Evolutionary conservation across 2,329 filamentous ascomycete genomes (phyloP), one percentile per base, ranked within the genome.

Genomic region (Amauroascus niger): DNA sequence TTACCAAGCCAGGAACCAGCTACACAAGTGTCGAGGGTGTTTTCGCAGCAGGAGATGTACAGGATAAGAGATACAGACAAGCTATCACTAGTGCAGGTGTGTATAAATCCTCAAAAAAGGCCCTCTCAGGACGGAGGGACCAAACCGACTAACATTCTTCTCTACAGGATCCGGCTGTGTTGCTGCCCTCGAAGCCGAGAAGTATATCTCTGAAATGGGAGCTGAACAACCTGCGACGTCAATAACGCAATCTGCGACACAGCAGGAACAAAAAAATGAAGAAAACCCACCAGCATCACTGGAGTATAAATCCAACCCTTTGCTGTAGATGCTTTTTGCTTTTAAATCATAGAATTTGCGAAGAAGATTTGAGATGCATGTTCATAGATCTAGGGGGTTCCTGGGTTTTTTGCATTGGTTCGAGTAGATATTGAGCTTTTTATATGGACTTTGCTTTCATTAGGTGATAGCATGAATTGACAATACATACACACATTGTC

Each of bases 41-140:
- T 18, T 98, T 96, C 67, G 93, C 93, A 35, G 93, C 91, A 8
- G 93, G 93, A 59, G 93, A 98, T 68, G 94, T 98, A 8, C 93
- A 98, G 76, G 94, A 98, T 70, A 98, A 97, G 84, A 83, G 85
- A 67, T 98, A 98, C 72, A 82, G 93, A 69, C 93, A 98, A 76
- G 93, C 93, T 45, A 94, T 98, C 61, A 98, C 93, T 60, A 96
- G 90, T 74, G 93, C 93, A 63, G 91, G 88, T 89, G 76, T 68
- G 84, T 80, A 61, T 9, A 20, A 6, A 26, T 35, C 33, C 20
- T 48, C 43, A 37, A 37, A 7, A 16, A 16, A n/a, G n/a, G n/a
- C n/a, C n/a, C n/a, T n/a, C n/a, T n/a, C n/a, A n/a, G n/a, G n/a
- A n/a, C n/a, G n/a, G n/a, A n/a, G n/a, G n/a, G n/a, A n/a, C n/a